phyloP scores from a whole-genome alignment of 352 stramenopile genomes.

The Pythium guiyangense region DNA sequence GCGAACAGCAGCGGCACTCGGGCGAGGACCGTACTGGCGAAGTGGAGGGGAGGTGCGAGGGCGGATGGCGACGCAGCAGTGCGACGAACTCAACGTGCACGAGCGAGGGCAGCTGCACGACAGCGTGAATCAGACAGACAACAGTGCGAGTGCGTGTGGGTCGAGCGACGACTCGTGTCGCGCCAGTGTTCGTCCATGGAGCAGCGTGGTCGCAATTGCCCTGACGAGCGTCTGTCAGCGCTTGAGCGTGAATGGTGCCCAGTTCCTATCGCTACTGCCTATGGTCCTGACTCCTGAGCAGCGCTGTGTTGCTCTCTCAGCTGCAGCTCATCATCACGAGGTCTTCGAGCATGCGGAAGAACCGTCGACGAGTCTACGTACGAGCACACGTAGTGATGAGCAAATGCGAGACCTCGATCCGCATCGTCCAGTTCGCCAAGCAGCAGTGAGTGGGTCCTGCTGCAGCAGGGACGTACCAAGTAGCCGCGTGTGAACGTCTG shows the following conservation, averaged over 20 bases:
- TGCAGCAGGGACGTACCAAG: conserved; percentile 14
- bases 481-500: conserved; percentile 21
- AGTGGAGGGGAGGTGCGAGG: too few relatives aligned
- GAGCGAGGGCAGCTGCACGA: too few relatives aligned
- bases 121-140: too few relatives aligned
- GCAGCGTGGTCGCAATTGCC: background rate
- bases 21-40: too few relatives aligned
- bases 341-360: conserved; percentile 36
- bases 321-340: conserved; percentile 18
- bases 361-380: conserved; percentile 26
- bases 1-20: too few relatives aligned
- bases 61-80: too few relatives aligned
- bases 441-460: background rate
- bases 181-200: background rate
- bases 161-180: background rate
- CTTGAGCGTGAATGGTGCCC: too few relatives aligned
- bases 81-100: too few relatives aligned
- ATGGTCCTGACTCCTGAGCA: too few relatives aligned
- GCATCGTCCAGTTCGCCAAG: background rate
- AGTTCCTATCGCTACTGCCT: too few relatives aligned
- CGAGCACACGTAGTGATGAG: conserved; percentile 3
- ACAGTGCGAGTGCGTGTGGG: too few relatives aligned
- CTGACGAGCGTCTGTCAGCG: too few relatives aligned
- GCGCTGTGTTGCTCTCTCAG: background rate
- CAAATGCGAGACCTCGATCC: background rate